Base-by-base conservation (phyloP, 805 yeast genomes). In the Candida quercuum region DNA sequence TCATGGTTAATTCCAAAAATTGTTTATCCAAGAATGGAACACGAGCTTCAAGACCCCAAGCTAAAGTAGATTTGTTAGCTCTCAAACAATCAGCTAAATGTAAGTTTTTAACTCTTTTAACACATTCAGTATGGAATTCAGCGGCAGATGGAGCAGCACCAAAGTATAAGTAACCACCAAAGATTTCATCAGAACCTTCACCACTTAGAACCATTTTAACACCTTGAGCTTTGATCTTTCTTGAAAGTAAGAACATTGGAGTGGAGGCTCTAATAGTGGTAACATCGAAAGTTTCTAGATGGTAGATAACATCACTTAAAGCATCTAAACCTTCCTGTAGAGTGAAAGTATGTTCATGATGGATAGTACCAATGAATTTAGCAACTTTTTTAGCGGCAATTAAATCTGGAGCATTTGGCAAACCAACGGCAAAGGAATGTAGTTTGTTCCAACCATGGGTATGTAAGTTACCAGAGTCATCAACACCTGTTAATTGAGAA, bases 21-120 rank as follows among this genome's bases (percentile, higher is more conserved):
- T 81, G 74, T 70, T 81, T 86, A 69, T 93, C 99, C 69, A 93
- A 76, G 85, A 93, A 93, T 51, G 99, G 99, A 51, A 93, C 99
- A 70, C 99, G 85, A 45, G 99, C 99, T 71, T 93, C 99, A 48
- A 93, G 76, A 65, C 99, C 99, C 99, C 99, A 93, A 31, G 99
- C 98, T 96, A 93, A 86, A 42, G 99, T 93, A 24, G 97, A 89
- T 71, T 93, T 93, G 85, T 93, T 93, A 48, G 99, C 99, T 67
- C 99, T 83, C 62, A 93, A 71, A 72, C 98, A 91, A 71, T 93
- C 99, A 45, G 98, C 87, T 52, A 80, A 80, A 67, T 93, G 96
- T 67, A 93, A 75, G 91, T 93, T 89, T 75, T 93, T 87, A 54
- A 93, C 97, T 65, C 99, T 78, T 71, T 83, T 74, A 46, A 93